Evolutionary conservation across 306 rosid genomes (phyloP).

Genomic region (Prunus campanulata): DNA sequence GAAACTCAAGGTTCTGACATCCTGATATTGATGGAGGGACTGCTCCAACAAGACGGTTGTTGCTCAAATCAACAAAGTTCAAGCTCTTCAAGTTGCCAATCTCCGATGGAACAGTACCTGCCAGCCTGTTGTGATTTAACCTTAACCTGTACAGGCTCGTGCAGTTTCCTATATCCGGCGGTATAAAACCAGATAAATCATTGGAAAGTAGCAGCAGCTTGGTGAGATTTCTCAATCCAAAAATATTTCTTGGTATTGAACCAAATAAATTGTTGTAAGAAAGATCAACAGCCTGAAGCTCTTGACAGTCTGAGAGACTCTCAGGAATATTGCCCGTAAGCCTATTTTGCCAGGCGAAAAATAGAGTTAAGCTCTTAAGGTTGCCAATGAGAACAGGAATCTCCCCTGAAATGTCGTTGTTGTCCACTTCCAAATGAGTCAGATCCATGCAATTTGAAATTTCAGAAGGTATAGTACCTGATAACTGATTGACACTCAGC

Average conservation of each 20-base stretch:
- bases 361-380: conserved; percentile 63
- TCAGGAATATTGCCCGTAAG: conserved; percentile 72
- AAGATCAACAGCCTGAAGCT: conserved; percentile 73
- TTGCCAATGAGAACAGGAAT: conserved; percentile 60
- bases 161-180: conserved; percentile 77
- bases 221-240: conserved; percentile 56
- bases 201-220: conserved; percentile 72
- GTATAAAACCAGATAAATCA: conserved; percentile 70
- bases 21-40: conserved; percentile 64
- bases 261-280: conserved; percentile 67
- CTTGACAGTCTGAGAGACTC: conserved; percentile 58
- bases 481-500: conserved; percentile 68
- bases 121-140: conserved; percentile 53
- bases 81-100: conserved; percentile 58
- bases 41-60: conserved; percentile 63
- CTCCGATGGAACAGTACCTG: conserved; percentile 73
- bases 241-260: conserved; percentile 57
- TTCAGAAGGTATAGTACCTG: conserved; percentile 69
- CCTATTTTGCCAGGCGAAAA: conserved; percentile 75
- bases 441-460: conserved; percentile 60
- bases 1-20: conserved; percentile 67
- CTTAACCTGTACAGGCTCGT: conserved; percentile 66
- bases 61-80: conserved; percentile 59
- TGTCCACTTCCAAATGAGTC: conserved; percentile 69
- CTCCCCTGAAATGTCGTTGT: conserved; percentile 71